phyloP scores from a whole-genome alignment of 805 yeast species.

The Saccharomycopsis sp. region DNA sequence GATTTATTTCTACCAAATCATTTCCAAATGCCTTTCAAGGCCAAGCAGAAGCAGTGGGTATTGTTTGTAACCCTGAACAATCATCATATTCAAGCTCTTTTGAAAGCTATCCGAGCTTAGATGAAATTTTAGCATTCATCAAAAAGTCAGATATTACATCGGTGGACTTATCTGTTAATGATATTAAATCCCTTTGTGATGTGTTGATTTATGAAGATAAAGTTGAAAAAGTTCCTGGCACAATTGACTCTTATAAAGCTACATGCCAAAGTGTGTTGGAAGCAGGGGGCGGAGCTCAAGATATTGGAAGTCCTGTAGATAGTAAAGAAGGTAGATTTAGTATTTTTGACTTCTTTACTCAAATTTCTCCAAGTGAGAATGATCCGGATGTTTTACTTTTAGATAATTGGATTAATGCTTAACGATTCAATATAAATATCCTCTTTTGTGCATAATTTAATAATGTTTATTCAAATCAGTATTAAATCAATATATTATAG shows the following conservation, averaged over 20 bases:
- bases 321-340: constrained; percentile 10
- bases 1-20: constrained; percentile 66
- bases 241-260: constrained; percentile 53
- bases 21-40: constrained; percentile 36
- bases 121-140: constrained; percentile 68
- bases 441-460: too few species aligned
- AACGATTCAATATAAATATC: too few species aligned
- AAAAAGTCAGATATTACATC: constrained; percentile 62
- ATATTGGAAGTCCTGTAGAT: constrained; percentile 15
- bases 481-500: too few species aligned
- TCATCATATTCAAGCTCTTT: constrained; percentile 46
- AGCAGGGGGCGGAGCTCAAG: constrained; percentile 25
- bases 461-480: too few species aligned
- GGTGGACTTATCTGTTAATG: constrained; percentile 64
- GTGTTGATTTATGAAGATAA: constrained; percentile 83
- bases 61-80: constrained; percentile 21
- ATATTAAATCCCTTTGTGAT: constrained; percentile 76
- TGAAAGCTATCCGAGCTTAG: constrained; percentile 57
- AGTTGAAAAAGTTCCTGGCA: constrained; percentile 42
- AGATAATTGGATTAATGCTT: constrained; percentile 2
- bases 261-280: constrained; percentile 60
- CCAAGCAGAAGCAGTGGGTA: constrained; percentile 16
- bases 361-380: constrained; percentile 27
- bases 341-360: constrained; percentile 33
- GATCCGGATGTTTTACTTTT: constrained; percentile 34